Conservation (phyloP, 225 moss, liverwort and hornwort genomes). For the Sphagnum contortum region DNA sequence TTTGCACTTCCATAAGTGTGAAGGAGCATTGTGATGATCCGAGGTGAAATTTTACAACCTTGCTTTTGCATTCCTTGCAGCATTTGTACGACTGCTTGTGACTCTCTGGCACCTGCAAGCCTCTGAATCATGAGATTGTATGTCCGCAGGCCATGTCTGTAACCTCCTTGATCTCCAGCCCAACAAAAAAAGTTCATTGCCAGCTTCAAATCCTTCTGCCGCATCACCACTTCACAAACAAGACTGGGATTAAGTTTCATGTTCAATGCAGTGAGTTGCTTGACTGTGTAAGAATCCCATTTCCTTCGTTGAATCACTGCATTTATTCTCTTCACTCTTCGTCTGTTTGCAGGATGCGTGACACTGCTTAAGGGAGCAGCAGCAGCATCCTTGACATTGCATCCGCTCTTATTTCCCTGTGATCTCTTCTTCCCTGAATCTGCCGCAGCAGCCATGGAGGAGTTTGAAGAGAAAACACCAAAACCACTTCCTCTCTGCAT, state of each 20-base stretch:
- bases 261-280: slow-evolving; percentile 31
- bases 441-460: too few species aligned
- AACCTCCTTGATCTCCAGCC: slow-evolving; percentile 77
- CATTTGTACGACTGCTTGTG: slow-evolving; percentile 21
- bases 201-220: slow-evolving; percentile 61
- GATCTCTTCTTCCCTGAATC: too few species aligned
- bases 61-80: slow-evolving; percentile 47
- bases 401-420: too few species aligned
- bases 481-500: slow-evolving; percentile 5
- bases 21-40: slow-evolving; percentile 27
- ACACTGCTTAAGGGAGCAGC: slow-evolving; percentile 6
- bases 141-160: slow-evolving; percentile 49
- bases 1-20: slow-evolving; percentile 23
- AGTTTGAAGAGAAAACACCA: slow-evolving; percentile 1
- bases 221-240: slow-evolving; percentile 66
- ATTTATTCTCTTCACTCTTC: slow-evolving; percentile 33
- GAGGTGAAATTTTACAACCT: slow-evolving; percentile 28
- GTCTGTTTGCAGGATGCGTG: slow-evolving; percentile 10
- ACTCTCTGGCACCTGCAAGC: slow-evolving; percentile 46
- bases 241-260: slow-evolving; percentile 53
- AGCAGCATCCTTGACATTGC: not conserved
- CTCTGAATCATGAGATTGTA: slow-evolving; percentile 59
- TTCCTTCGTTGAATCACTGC: slow-evolving; percentile 38
- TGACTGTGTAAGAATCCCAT: slow-evolving; percentile 35
- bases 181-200: slow-evolving; percentile 62